A percentile compares a stretch with the other conserved stretches of the same genome.
Evolutionary conservation across 352 stramenopile genomes (phyloP).

Genomic region (Pythium rishiriense): DNA sequence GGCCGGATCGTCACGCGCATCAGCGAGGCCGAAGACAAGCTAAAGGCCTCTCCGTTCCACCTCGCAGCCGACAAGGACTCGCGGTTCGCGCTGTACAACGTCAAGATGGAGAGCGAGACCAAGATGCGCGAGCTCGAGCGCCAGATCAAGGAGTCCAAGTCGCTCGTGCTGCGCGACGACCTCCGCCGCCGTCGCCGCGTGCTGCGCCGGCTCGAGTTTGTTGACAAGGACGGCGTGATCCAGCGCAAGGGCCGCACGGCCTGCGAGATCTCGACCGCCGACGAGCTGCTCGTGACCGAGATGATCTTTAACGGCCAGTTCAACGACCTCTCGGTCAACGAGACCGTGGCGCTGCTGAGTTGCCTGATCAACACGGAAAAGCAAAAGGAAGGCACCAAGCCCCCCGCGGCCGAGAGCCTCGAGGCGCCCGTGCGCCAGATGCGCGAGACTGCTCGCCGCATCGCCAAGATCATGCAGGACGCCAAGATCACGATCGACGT

Average conservation of each 20-base stretch:
- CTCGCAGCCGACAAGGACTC: slow-evolving; percentile 69
- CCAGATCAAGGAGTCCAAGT: slow-evolving; percentile 95
- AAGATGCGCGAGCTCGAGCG: slow-evolving; percentile 92
- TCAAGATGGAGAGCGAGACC: slow-evolving; percentile 91
- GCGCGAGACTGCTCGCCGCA: slow-evolving; percentile 91
- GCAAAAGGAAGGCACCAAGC: slow-evolving; percentile 87
- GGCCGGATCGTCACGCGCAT: slow-evolving; percentile 87
- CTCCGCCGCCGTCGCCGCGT: slow-evolving; percentile 96
- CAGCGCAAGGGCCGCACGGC: slow-evolving; percentile 98
- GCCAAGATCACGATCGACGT: slow-evolving; percentile 94
- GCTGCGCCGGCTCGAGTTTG: slow-evolving; percentile 95
- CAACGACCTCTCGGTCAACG: slow-evolving; percentile 97
- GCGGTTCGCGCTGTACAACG: slow-evolving; percentile 87
- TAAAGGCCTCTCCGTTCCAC: slow-evolving; percentile 72
- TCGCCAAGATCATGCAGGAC: slow-evolving; percentile 91
- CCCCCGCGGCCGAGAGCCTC: slow-evolving; percentile 76
- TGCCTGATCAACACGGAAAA: slow-evolving; percentile 97
- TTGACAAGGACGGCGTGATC: slow-evolving; percentile 96
- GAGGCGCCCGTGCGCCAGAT: slow-evolving; percentile 92
- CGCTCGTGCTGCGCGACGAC: slow-evolving; percentile 95
- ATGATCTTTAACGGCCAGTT: slow-evolving; percentile 99
- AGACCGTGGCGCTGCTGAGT: slow-evolving; percentile 95
- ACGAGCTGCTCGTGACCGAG: slow-evolving; percentile 98
- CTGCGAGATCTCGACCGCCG: slow-evolving; percentile 98
- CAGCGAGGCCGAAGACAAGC: slow-evolving; percentile 65